Evolutionary conservation across 352 stramenopile genomes (phyloP).

Genomic region (Pythium monospermum): DNA sequence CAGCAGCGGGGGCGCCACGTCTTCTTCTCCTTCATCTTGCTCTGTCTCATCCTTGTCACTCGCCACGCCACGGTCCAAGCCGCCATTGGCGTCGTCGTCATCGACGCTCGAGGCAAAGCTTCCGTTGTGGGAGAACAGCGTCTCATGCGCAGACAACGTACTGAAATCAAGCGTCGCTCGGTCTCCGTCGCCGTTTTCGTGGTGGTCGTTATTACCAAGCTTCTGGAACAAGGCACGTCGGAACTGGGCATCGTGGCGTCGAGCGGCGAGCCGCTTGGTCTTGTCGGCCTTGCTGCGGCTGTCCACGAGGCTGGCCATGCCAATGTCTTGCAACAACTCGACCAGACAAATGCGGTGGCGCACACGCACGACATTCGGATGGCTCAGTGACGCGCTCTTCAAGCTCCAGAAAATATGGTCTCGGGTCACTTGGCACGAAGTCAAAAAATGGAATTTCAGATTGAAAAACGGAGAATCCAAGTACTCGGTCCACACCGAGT

Average conservation of each 20-base stretch:
- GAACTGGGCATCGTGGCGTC: conserved; percentile 25
- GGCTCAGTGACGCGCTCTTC: conserved; percentile 53
- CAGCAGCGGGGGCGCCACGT: too few relatives aligned
- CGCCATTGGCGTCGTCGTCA: conserved; percentile 31
- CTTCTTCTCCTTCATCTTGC: too few relatives aligned
- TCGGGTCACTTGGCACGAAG: conserved; percentile 63
- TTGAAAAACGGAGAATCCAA: conserved; percentile 60
- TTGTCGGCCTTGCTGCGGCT: conserved; percentile 2
- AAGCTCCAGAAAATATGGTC: conserved; percentile 73
- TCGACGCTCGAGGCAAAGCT: conserved; percentile 27
- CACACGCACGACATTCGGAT: conserved; percentile 53
- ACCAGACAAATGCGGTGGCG: conserved; percentile 58
- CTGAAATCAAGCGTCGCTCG: conserved; percentile 13
- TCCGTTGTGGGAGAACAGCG: conserved; percentile 33
- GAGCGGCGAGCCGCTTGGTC: conserved; percentile 1
- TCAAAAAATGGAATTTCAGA: conserved; percentile 66
- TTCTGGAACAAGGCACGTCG: conserved; percentile 31
- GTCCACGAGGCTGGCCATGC: conserved; percentile 46
- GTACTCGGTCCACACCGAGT: conserved; percentile 58
- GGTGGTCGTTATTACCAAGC: conserved; percentile 8
- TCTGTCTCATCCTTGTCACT: too few relatives aligned
- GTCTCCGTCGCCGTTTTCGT: conserved; percentile 1
- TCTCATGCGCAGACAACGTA: conserved; percentile 31
- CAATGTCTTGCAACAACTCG: conserved; percentile 59
- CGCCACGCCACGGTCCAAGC: too few relatives aligned